Conservation (phyloP, 768 basidiomycete species). For the Auriscalpium vulgare region DNA sequence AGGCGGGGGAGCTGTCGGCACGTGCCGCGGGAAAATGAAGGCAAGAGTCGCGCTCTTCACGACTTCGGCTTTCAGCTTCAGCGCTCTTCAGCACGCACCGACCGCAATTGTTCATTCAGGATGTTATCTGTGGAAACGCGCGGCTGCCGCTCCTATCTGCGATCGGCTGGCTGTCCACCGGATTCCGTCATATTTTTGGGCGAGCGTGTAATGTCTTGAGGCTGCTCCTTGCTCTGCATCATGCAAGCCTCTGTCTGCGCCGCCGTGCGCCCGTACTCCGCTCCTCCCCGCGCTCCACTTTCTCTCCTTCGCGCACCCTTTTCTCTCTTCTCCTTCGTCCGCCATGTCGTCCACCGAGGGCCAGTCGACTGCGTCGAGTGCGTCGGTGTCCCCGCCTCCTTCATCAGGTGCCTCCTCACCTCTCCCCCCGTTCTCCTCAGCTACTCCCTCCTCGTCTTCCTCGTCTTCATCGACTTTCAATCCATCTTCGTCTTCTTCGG, state of each 20-base stretch:
- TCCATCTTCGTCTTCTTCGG: not conserved
- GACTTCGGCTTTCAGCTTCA: too few relatives aligned
- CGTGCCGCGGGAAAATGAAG: too few relatives aligned
- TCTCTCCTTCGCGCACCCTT: not conserved
- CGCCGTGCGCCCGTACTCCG: too few relatives aligned
- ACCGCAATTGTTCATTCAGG: not conserved
- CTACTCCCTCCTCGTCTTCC: conserved; percentile 1
- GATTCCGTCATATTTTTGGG: not conserved
- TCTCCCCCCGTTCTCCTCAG: conserved; percentile 2
- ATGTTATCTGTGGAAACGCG: not conserved
- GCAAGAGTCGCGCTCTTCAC: too few relatives aligned
- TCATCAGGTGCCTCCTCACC: not conserved
- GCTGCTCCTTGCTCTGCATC: not conserved
- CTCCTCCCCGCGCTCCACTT: not conserved
- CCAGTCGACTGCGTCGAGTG: not conserved
- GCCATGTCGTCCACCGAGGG: not conserved
- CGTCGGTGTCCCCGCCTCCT: not conserved
- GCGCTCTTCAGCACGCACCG: too few relatives aligned
- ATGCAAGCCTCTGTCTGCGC: too few relatives aligned
- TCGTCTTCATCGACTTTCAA: not conserved
- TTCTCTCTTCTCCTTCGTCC: not conserved
- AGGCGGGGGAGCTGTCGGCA: too few relatives aligned
- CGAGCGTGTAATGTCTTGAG: not conserved
- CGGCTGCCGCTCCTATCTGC: not conserved
- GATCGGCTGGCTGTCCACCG: not conserved